Percentiles rank a stretch among this genome's conserved stretches.
These are phyloP conservation scores for Aquanectria penicillioides DNA, from an alignment of 2,329 filamentous ascomycete species.

Conservation along the genomic window DNA sequence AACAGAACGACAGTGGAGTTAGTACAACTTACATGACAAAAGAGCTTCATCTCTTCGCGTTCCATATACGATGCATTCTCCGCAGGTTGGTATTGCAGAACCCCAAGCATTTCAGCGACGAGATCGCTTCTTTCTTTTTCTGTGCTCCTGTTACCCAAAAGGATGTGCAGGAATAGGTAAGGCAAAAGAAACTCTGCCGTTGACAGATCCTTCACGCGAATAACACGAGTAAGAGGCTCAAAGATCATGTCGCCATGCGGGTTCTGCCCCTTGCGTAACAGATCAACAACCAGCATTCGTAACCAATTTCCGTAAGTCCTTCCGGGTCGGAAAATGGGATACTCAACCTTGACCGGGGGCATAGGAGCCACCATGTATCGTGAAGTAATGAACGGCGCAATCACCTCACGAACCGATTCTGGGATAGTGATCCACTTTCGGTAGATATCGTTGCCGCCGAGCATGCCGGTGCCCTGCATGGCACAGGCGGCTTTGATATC, in stretches of 20 bases:
- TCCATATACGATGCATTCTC: slow-evolving; percentile 66
- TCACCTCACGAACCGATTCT: slow-evolving; percentile 78
- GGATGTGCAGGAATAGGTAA: slow-evolving; percentile 84
- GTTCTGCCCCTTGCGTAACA: slow-evolving; percentile 81
- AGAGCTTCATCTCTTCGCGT: slow-evolving; percentile 81
- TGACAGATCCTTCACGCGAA: slow-evolving; percentile 85
- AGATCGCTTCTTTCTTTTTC: slow-evolving; percentile 72
- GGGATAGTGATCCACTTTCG: slow-evolving; percentile 83
- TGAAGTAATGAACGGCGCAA: slow-evolving; percentile 90
- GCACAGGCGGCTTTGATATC: slow-evolving; percentile 71
- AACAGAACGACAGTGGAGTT: not conserved
- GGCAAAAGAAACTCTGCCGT: slow-evolving; percentile 91
- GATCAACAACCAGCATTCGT: slow-evolving; percentile 79
- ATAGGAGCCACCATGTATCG: slow-evolving; percentile 79
- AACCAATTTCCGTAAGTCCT: slow-evolving; percentile 85
- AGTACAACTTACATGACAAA: slow-evolving; percentile 77
- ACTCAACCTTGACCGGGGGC: slow-evolving; percentile 65
- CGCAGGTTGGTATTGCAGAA: slow-evolving; percentile 72
- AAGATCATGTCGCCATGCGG: slow-evolving; percentile 82
- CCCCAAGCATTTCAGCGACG: slow-evolving; percentile 75
- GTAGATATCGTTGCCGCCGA: slow-evolving; percentile 69
- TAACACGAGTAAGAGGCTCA: slow-evolving; percentile 80
- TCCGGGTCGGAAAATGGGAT: slow-evolving; percentile 79
- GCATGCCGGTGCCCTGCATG: slow-evolving; percentile 49
- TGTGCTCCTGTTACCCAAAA: slow-evolving; percentile 73